Evolutionary conservation across 2,329 filamentous ascomycete species (phyloP).

Genomic region (Monosporascus sp.): DNA sequence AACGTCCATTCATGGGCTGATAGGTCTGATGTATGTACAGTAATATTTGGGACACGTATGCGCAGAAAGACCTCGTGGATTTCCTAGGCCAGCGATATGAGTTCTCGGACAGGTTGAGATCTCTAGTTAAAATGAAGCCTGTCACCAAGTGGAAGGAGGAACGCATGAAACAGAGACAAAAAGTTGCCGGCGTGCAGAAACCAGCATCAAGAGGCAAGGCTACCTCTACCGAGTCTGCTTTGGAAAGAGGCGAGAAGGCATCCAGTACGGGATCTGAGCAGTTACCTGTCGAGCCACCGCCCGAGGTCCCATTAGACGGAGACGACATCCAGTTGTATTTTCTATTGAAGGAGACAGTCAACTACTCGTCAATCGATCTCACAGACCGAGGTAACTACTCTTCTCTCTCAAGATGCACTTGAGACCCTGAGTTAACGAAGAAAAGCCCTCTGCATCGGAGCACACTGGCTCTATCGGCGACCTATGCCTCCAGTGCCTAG

Average conservation of each 20-base stretch:
- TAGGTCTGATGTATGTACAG: constrained; percentile 28
- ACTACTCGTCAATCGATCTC: constrained; percentile 69
- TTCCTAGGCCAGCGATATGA: constrained; percentile 57
- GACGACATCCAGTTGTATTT: constrained; percentile 35
- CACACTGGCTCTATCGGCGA: constrained; percentile 55
- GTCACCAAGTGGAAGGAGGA: constrained; percentile 2
- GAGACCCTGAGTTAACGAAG: constrained; percentile 11
- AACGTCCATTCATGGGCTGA: constrained; percentile 1
- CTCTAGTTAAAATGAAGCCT: constrained; percentile 44
- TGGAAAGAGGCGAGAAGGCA: neutral
- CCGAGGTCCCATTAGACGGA: neutral
- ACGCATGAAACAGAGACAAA: neutral
- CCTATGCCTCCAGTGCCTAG: constrained; percentile 11
- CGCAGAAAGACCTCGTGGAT: constrained; percentile 50
- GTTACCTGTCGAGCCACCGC: neutral
- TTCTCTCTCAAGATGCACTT: neutral
- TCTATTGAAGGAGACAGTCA: constrained; percentile 66
- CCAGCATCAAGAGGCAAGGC: neutral
- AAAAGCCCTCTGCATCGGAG: constrained; percentile 63
- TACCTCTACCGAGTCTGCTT: neutral
- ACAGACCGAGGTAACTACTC: constrained; percentile 52
- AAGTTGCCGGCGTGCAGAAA: neutral
- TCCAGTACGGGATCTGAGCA: neutral
- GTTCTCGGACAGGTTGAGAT: constrained; percentile 61
- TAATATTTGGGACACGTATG: constrained; percentile 65